These are phyloP conservation scores for Pseudogymnoascus sp. DNA, from an alignment of 2,329 filamentous ascomycete genomes.

Conservation along the genomic window DNA sequence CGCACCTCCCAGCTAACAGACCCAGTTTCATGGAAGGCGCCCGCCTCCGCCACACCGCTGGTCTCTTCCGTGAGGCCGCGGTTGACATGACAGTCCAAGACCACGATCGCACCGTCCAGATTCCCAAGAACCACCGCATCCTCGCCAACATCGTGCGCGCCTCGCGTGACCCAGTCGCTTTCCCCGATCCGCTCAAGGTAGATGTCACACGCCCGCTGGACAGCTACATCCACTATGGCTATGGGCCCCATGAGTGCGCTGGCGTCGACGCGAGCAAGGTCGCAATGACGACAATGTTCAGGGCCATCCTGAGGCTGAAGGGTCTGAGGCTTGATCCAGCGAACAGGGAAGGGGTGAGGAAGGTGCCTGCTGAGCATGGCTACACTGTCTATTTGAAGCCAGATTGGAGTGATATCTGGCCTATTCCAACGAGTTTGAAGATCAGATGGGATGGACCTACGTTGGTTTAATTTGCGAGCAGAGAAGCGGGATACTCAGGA, in stretches of 20 bases:
- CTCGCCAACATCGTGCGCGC: constrained; percentile 55
- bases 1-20: constrained; percentile 10
- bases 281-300: constrained; percentile 45
- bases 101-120: constrained; percentile 39
- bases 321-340: constrained; percentile 14
- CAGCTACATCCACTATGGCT: constrained; percentile 57
- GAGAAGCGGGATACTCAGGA: not conserved
- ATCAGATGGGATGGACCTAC: constrained; percentile 23
- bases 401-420: constrained; percentile 52
- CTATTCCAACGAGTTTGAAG: constrained; percentile 37
- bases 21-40: constrained; percentile 60
- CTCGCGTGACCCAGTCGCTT: constrained; percentile 49
- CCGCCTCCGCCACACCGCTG: constrained; percentile 57
- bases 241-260: constrained; percentile 56
- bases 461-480: not conserved
- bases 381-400: constrained; percentile 53
- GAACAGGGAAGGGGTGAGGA: constrained; percentile 17
- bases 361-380: constrained; percentile 14
- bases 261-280: constrained; percentile 53
- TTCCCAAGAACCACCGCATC: constrained; percentile 35
- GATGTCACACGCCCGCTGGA: constrained; percentile 56
- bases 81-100: constrained; percentile 43
- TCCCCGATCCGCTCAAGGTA: constrained; percentile 55
- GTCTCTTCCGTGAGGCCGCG: constrained; percentile 45
- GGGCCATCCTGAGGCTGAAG: constrained; percentile 21